Evolutionary conservation across 163 green algal genomes (phyloP), one percentile per base, ranked within the genome.

Genomic region (Scenedesmus sp.): DNA sequence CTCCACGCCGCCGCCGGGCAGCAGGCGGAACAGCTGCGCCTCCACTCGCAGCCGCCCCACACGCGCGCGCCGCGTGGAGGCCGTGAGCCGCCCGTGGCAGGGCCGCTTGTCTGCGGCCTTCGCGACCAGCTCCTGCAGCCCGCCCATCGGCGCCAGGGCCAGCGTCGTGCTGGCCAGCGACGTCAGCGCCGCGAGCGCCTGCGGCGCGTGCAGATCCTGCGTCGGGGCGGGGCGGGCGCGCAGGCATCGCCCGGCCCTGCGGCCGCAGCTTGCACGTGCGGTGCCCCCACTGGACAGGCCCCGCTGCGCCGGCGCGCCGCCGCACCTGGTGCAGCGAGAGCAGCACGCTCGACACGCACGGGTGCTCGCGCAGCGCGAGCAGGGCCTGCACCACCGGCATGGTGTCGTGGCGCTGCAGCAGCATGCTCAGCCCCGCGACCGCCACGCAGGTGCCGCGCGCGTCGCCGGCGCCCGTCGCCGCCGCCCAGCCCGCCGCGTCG

Each of bases 11-110:
- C 77, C 84, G 20, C 22, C 22, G n/a, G 20, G 47, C 56, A 70
- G 28, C 7, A 88, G 10, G 28, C 34, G n/a, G 48, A 82, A 89
- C 28, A 81, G 58, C 67, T 86, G 77, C 13, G 60, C 17, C 56
- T 89, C 71, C 11, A 60, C 65, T 20, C 65, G 65, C n/a, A 87
- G 70, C 31, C 84, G 63, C 10, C 84, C 84, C 0, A 66, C 28
- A 2, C 75, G 28, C 3, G n/a, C 42, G 3, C 70, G 64, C 22
- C 63, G 80, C 63, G 17, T 65, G 31, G 42, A 51, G 26, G n/a
- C 24, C 29, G 28, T 65, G 7, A 75, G 4, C n/a, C 66, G 58
- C 2, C 56, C 57, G 60, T 76, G 72, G 48, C 50, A 58, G 42
- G 24, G 22, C 17, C 51, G 36, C 54, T 67, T 47, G 1, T n/a